phyloP scores from a whole-genome alignment of 352 stramenopile species.

The Globisporangium mamillatum region DNA sequence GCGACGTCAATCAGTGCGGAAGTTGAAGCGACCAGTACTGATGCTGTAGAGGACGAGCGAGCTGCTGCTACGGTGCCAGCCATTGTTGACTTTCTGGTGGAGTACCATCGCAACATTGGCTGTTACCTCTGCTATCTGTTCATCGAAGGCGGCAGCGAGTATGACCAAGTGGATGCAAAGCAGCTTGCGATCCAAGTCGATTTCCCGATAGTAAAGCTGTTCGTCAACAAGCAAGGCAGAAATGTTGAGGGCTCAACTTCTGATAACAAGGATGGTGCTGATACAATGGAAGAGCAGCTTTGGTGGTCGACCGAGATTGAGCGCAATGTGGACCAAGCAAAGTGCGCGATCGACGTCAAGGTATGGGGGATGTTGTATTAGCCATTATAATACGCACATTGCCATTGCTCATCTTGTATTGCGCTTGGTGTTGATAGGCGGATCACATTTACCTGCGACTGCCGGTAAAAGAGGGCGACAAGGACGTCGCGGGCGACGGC shows the following conservation, averaged over 20 bases:
- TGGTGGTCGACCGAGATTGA: constrained; percentile 60
- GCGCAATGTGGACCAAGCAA: constrained; percentile 41
- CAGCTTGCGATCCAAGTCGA: constrained; percentile 32
- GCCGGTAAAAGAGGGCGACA: constrained; percentile 45
- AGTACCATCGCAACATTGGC: constrained; percentile 81
- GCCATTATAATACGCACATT: neutral
- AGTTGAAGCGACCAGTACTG: constrained; percentile 15
- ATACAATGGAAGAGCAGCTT: constrained; percentile 3
- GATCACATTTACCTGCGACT: constrained; percentile 73
- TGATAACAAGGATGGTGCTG: neutral
- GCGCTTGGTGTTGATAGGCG: neutral
- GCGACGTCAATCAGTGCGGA: constrained; percentile 11
- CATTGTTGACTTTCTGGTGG: constrained; percentile 43
- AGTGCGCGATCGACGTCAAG: constrained; percentile 19
- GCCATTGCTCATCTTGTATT: neutral
- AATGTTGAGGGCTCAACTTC: neutral
- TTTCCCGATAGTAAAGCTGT: constrained; percentile 38
- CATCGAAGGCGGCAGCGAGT: constrained; percentile 17
- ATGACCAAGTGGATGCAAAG: constrained; percentile 21
- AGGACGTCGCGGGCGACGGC: constrained; percentile 37
- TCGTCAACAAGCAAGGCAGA: neutral
- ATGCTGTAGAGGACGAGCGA: neutral
- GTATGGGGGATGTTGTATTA: neutral
- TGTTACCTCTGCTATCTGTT: constrained; percentile 78
- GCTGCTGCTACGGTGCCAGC: neutral